Evolutionary conservation across 2,329 filamentous ascomycete genomes (phyloP), one percentile per base, ranked within the genome.

Genomic region (Dactylonectria macrodidyma): DNA sequence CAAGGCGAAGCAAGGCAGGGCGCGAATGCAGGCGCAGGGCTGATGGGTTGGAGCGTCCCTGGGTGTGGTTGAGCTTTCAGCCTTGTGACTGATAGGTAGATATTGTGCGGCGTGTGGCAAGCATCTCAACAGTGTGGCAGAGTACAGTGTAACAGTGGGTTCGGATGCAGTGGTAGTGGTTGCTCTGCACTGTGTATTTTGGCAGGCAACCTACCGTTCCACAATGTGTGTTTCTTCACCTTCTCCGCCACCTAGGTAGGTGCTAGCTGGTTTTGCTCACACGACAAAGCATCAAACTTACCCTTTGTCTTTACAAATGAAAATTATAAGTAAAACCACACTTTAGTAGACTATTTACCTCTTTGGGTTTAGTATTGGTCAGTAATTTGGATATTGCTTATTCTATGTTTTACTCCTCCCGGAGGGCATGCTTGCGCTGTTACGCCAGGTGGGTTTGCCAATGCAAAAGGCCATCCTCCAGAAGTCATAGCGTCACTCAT

Each of bases 381-480:
- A 33, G 19, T 52, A 52, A 34, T 3, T 8, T 36, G 34, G 6
- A 11, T 6, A 41, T 14, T 30, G 50, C 26, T 19, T n/a, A 16
- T 12, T 52, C 24, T 34, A 7, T 52, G 44, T 8, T 22, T 22
- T 8, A 10, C 14, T 30, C 48, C 24, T 26, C 24, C 48, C 16
- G 48, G 30, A 9, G 26, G n/a, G 34, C 22, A 36, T 54, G 30
- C 30, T 36, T 22, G n/a, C 12, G 50, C 33, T n/a, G 30, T 19
- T 14, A n/a, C 30, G 48, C 12, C 14, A 33, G 24, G n/a, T 52
- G 38, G 38, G 50, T 52, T 26, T 41, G 48, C 48, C 33, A 46
- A 65, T 59, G 41, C 62, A 59, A 65, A 47, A 65, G 50, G 16
- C 34, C 51, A 52, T 59, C 48, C 57, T 59, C 26, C 48, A 36